Evolutionary conservation across 2,329 filamentous ascomycete species (phyloP).

Genomic region (Aureobasidium sp.): DNA sequence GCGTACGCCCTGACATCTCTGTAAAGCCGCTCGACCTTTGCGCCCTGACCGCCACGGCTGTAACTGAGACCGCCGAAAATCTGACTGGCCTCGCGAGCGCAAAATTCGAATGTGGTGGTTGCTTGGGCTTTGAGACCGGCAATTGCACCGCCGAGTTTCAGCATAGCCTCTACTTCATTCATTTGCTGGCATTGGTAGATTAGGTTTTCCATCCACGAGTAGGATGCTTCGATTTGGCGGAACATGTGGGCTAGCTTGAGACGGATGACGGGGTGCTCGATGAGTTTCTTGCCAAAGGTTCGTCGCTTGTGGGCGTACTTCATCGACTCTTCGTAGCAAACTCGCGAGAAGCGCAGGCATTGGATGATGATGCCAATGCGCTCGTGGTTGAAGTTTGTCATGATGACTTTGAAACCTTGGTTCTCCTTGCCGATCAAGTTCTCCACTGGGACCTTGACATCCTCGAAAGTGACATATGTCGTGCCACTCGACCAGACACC

Average conservation of each 20-base stretch:
- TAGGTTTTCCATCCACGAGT: constrained; percentile 92
- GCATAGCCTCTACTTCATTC: constrained; percentile 91
- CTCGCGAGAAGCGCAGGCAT: constrained; percentile 86
- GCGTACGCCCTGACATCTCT: constrained; percentile 93
- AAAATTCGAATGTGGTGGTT: constrained; percentile 95
- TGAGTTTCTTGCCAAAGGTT: constrained; percentile 93
- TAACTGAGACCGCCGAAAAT: constrained; percentile 95
- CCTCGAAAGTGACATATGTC: constrained; percentile 96
- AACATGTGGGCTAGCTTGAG: constrained; percentile 98
- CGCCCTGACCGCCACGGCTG: constrained; percentile 86
- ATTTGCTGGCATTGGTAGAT: constrained; percentile 91
- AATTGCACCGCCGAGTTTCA: constrained; percentile 90
- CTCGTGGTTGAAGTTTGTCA: constrained; percentile 97
- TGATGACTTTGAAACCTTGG: constrained; percentile 96
- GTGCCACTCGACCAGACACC: constrained; percentile 94
- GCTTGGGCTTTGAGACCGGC: constrained; percentile 89
- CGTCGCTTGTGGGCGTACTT: constrained; percentile 96
- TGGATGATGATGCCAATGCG: constrained; percentile 98
- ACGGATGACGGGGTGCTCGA: constrained; percentile 94
- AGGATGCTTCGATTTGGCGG: constrained; percentile 92
- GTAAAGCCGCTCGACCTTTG: constrained; percentile 90
- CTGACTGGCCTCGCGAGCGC: constrained; percentile 89
- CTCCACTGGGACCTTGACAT: constrained; percentile 99
- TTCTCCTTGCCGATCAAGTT: constrained; percentile 97
- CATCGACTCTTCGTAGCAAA: constrained; percentile 93